A percentile compares a stretch with the other conserved stretches of the same genome.
phyloP scores from a whole-genome alignment of 768 basidiomycete genomes.

The Kwoniella europaea region DNA sequence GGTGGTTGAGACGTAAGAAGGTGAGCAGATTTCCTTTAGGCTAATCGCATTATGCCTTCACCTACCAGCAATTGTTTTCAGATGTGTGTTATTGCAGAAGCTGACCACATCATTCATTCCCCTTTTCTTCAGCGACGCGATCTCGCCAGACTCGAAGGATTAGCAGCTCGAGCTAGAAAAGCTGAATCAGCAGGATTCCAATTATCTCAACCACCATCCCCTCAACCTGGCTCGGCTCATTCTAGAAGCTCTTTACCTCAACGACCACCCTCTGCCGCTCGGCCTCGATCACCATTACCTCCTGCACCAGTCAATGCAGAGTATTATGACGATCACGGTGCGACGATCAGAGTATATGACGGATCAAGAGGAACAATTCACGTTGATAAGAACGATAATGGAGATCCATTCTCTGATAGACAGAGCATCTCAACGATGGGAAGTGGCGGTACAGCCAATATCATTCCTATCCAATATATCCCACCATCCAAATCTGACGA shows the following conservation, averaged over 20 bases:
- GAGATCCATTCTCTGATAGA: constrained; percentile 53
- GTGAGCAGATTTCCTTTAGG: constrained; percentile 27
- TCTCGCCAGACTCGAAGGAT: constrained; percentile 46
- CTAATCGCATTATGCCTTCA: too few species aligned
- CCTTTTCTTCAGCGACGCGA: constrained; percentile 40
- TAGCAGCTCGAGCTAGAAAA: constrained; percentile 47
- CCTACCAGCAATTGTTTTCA: background rate
- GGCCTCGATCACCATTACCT: constrained; percentile 38
- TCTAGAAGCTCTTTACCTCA: constrained; percentile 12
- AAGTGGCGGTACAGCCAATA: constrained; percentile 39
- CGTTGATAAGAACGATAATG: constrained; percentile 9
- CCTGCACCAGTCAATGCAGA: constrained; percentile 41
- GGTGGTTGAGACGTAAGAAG: constrained; percentile 53
- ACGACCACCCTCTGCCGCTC: constrained; percentile 29
- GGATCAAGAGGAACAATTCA: constrained; percentile 38
- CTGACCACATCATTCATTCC: background rate
- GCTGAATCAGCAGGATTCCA: constrained; percentile 55
- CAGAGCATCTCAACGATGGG: constrained; percentile 42
- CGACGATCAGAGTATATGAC: constrained; percentile 37
- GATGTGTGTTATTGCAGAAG: background rate
- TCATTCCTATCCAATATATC: constrained; percentile 56
- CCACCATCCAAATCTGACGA: constrained; percentile 41
- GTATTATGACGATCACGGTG: constrained; percentile 43
- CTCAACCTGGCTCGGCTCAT: constrained; percentile 25
- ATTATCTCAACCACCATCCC: constrained; percentile 47